Base-by-base conservation (phyloP, 169 alveolate genomes). In the Babesia gibsoni region DNA sequence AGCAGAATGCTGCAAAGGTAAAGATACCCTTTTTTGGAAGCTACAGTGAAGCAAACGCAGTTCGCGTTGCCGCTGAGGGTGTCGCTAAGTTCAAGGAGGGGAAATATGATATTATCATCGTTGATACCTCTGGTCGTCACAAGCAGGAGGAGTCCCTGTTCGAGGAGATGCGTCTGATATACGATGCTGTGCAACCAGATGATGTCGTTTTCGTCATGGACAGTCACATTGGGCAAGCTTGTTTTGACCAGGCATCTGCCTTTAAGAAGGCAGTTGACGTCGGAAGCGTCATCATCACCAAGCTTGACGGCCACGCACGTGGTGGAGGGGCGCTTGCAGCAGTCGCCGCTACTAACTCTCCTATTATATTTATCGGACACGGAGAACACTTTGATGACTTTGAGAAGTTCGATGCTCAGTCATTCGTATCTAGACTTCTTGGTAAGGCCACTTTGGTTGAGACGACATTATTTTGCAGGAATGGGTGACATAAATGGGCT, bases 281-380 rank as follows among this genome's bases (percentile, higher is more conserved):
- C 36, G 99, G 99, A n/a, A 91, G 97, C 69, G 99, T 98, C 14
- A 96, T 98, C 78, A 90, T 98, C 68, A 98, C 99, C 22, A 98
- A 98, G 81, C 89, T 98, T n/a, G 99, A 98, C 84, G 99, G 99
- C 37, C 99, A 97, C 64, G 99, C 99, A 2, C 96, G 96, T 84
- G 99, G 99, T n/a, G 99, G 99, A n/a, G 99, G 99, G 14, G 99
- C 99, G 0, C 89, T 98, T 16, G 95, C 99, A 3, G 99, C 99
- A 3, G 92, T 98, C 87, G 90, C 99, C 83, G 93, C 99, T 84
- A 88, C 98, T 69, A 93, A 91, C 70, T 88, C 99, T 86, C 94
- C 98, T 1, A 93, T 95, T 23, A 90, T 91, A 29, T 95, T 93
- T 78, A 85, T 95, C 48, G 99, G 99, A 50, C 96, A 98, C 14